These are phyloP conservation scores for Phytophthora boehmeriae DNA, from an alignment of 352 stramenopile species.

Conservation along the genomic window DNA sequence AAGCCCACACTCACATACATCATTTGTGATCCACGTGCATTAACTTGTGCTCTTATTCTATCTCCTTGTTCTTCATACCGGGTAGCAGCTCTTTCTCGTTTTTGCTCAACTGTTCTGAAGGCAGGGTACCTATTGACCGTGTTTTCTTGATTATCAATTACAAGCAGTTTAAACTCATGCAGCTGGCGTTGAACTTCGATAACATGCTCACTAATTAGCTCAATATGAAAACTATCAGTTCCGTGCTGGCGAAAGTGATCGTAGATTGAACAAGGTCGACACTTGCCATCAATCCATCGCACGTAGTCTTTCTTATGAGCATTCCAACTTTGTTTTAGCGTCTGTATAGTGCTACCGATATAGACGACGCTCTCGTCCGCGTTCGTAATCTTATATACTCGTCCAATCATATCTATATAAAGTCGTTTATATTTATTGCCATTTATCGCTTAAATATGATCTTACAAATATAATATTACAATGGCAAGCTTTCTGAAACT, in stretches of 20 bases:
- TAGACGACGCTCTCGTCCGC: neutral
- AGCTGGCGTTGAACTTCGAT: neutral
- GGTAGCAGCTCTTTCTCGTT: neutral
- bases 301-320: neutral
- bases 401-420: neutral
- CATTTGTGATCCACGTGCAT: constrained; percentile 5
- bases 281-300: neutral
- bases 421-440: neutral
- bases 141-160: neutral
- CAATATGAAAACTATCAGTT: neutral
- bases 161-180: neutral
- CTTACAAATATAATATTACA: neutral
- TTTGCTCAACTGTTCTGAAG: neutral
- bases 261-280: neutral
- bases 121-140: neutral
- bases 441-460: neutral
- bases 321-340: neutral
- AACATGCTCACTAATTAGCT: neutral
- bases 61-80: neutral
- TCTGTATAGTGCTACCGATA: neutral
- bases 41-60: neutral
- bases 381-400: neutral
- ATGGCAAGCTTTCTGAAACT: neutral
- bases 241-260: neutral
- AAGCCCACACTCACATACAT: neutral